Conservation (phyloP, 345 rosid species). For the sweet orange (Citrus sinensis) region DNA sequence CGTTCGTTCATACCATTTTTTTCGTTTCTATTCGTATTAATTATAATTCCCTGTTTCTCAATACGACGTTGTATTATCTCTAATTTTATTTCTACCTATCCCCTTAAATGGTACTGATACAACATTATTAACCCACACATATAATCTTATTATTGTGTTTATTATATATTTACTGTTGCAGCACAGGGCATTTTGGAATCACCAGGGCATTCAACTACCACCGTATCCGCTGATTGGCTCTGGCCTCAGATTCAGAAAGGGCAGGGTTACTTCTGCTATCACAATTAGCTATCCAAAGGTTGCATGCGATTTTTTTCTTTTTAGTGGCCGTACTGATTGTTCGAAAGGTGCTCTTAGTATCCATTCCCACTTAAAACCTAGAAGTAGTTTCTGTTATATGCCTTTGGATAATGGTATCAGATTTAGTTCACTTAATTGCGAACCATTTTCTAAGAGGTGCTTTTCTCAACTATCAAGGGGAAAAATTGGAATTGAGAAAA, state of each 20-base stretch:
- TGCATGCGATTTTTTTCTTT: constrained; percentile 5
- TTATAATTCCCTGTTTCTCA: background rate
- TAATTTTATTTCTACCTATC: background rate
- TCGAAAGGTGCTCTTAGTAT: constrained; percentile 13
- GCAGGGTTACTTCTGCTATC: constrained; percentile 15
- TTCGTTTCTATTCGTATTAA: background rate
- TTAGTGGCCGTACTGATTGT: constrained; percentile 3
- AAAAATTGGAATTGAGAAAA: constrained; percentile 15
- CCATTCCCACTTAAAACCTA: constrained; percentile 18
- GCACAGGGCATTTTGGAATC: constrained; percentile 29
- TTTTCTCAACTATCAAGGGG: constrained; percentile 35
- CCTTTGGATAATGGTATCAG: constrained; percentile 23
- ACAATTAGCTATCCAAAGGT: constrained; percentile 1
- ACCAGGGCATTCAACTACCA: constrained; percentile 19
- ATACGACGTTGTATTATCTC: background rate
- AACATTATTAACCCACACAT: background rate
- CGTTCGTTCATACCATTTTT: background rate
- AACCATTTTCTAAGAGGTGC: constrained; percentile 25
- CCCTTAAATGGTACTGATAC: background rate
- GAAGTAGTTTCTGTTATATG: constrained; percentile 18
- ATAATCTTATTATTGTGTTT: too few relatives aligned
- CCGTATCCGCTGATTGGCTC: constrained; percentile 15
- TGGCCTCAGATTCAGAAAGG: constrained; percentile 25
- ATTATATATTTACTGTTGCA: constrained; percentile 25
- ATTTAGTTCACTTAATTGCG: constrained; percentile 12